phyloP scores from a whole-genome alignment of 106 monocot species.

The Chionographis japonica region DNA sequence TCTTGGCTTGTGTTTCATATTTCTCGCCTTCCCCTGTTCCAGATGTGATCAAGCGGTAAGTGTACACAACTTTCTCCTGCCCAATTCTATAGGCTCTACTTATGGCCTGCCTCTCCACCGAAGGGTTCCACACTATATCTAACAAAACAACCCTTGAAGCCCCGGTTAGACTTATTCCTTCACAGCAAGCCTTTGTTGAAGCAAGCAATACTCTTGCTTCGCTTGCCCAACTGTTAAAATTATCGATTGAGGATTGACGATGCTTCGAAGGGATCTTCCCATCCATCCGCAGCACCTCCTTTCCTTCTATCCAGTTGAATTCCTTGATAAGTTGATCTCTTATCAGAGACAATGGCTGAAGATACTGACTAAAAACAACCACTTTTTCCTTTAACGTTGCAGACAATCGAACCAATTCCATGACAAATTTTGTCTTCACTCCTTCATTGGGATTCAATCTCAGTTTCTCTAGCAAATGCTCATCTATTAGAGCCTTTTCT shows the following conservation, averaged over 20 bases:
- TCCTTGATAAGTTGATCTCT: slow-evolving; percentile 33
- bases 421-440: slow-evolving; percentile 69
- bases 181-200: slow-evolving; percentile 69
- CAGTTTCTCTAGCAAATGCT: slow-evolving; percentile 10
- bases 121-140: slow-evolving; percentile 83
- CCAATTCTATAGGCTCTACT: slow-evolving; percentile 66
- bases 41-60: slow-evolving; percentile 55
- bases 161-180: slow-evolving; percentile 69
- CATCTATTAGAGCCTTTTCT: slow-evolving; percentile 23
- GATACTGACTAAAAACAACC: slow-evolving; percentile 63
- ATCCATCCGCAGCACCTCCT: slow-evolving; percentile 48
- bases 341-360: slow-evolving; percentile 54
- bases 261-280: slow-evolving; percentile 26
- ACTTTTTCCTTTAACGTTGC: slow-evolving; percentile 50
- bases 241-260: slow-evolving; percentile 40
- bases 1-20: slow-evolving; percentile 43
- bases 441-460: slow-evolving; percentile 43
- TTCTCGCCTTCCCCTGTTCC: slow-evolving; percentile 54
- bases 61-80: slow-evolving; percentile 60
- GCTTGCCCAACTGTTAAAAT: slow-evolving; percentile 50
- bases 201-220: slow-evolving; percentile 64
- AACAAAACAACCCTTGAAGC: slow-evolving; percentile 78
- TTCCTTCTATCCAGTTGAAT: slow-evolving; percentile 56
- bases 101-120: slow-evolving; percentile 67
- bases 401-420: slow-evolving; percentile 50